These are phyloP conservation scores for Candida sonorensis DNA, from an alignment of 805 yeast species.

Conservation along the genomic window DNA sequence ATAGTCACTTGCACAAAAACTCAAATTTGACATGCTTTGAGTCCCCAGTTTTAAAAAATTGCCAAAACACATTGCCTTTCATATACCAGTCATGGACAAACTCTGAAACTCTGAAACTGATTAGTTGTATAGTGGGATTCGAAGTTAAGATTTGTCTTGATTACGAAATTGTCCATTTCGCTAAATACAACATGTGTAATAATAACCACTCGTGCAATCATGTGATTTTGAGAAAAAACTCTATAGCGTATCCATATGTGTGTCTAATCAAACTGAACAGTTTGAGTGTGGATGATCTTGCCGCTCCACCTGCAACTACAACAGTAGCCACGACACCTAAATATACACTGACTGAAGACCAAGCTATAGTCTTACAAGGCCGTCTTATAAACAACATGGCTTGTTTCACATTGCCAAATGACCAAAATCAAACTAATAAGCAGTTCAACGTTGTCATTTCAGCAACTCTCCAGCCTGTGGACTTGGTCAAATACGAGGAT, in stretches of 20 bases:
- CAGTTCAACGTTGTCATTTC: conserved; percentile 15
- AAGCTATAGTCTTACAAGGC: conserved; percentile 34
- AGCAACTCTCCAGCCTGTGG: conserved; percentile 22
- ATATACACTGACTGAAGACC: too few species aligned
- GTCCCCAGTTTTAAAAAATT: conserved; percentile 23
- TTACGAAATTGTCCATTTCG: conserved; percentile 44
- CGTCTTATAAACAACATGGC: conserved; percentile 36
- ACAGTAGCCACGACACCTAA: neutral
- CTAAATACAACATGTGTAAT: conserved; percentile 5
- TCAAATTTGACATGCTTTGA: conserved; percentile 14
- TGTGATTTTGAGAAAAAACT: conserved; percentile 12
- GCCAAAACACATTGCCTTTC: conserved; percentile 35
- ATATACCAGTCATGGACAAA: conserved; percentile 47
- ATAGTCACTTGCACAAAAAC: neutral
- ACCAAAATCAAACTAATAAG: conserved; percentile 3
- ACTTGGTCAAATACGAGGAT: conserved; percentile 20
- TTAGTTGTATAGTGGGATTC: conserved; percentile 46
- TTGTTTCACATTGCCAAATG: conserved; percentile 13
- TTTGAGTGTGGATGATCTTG: too few species aligned
- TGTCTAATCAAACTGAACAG: conserved; percentile 20
- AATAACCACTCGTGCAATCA: neutral
- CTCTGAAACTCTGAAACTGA: conserved; percentile 39
- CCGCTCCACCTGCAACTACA: neutral
- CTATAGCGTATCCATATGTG: conserved; percentile 24
- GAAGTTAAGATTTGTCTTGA: conserved; percentile 41